These are phyloP conservation scores for Daldinia childiae DNA, from an alignment of 495 filamentous ascomycete genomes.

Conservation along the genomic window DNA sequence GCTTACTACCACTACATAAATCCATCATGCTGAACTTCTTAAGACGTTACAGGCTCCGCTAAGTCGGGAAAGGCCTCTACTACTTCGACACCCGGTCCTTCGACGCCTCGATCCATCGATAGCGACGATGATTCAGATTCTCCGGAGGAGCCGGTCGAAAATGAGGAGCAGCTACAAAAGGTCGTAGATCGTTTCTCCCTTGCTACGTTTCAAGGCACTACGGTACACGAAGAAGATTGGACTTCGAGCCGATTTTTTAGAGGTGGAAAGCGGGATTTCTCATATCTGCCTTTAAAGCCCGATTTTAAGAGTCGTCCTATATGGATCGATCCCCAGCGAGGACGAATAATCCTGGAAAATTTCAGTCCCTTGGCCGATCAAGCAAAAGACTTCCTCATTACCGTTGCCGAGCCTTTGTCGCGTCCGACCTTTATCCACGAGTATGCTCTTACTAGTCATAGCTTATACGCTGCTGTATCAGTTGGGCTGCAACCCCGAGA, in stretches of 20 bases:
- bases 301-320: conserved; percentile 90
- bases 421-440: conserved; percentile 90
- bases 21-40: conserved; percentile 48
- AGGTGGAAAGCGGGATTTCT: conserved; percentile 71
- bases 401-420: conserved; percentile 91
- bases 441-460: conserved; percentile 90
- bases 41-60: conserved; percentile 61
- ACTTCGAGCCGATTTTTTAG: conserved; percentile 57
- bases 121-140: conserved; percentile 67
- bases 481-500: conserved; percentile 87
- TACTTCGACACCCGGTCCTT: conserved; percentile 73
- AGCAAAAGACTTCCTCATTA: conserved; percentile 94
- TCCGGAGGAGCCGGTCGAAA: conserved; percentile 61
- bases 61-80: conserved; percentile 69
- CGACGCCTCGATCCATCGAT: conserved; percentile 70
- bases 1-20: conserved; percentile 40
- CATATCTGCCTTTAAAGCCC: conserved; percentile 79
- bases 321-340: conserved; percentile 88
- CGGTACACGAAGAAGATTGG: conserved; percentile 51
- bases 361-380: conserved; percentile 86
- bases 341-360: conserved; percentile 92
- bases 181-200: conserved; percentile 75
- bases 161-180: conserved; percentile 63
- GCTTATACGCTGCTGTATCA: conserved; percentile 92
- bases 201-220: conserved; percentile 52